Evolutionary conservation across 495 filamentous ascomycete genomes (phyloP), one percentile per base, ranked within the genome.

Genomic region (Wilcoxina mikolae): DNA sequence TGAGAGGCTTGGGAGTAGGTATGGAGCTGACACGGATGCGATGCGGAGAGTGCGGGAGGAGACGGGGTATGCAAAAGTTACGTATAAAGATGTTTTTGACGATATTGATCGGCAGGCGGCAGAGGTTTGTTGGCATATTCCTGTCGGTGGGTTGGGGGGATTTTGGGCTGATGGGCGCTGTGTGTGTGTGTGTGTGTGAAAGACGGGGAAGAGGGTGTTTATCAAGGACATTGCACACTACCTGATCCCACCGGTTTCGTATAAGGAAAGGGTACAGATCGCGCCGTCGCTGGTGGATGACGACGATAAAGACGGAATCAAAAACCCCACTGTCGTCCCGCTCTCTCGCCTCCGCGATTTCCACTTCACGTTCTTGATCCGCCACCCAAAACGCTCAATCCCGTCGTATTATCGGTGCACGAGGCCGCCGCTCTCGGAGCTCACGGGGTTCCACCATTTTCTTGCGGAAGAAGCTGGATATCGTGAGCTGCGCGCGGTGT

Each of bases 141-240:
- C n/a, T 38, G 31, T n/a, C 7, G 31, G 31, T n/a, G 7, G 31
- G n/a, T 7, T 38, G 31, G 31, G 7, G 31, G 31, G n/a, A n/a
- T n/a, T n/a, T n/a, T n/a, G 31, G 31, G 31, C n/a, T 38, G 31
- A 9, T 38, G 31, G 31, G 7, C 7, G 31, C 31, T 38, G 31
- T 38, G 9, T 9, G n/a, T 38, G n/a, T 7, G 9, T 38, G 20
- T 5, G 11, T 5, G 18, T 44, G 18, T 9, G 7, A 7, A 44
- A 61, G 59, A 33, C 39, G 33, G 54, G 51, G 59, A 95, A 94
- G 71, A 83, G 91, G 54, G 68, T 94, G 60, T 94, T 96, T 73
- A 91, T 98, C 77, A 98, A 98, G 68, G 91, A 96, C 68, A 98
- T 98, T 64, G 77, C 83, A 33, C 80, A 95, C 67, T 95, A 95